phyloP scores from a whole-genome alignment of 2,329 filamentous ascomycete genomes.

The Arthrobotrys iridis region DNA sequence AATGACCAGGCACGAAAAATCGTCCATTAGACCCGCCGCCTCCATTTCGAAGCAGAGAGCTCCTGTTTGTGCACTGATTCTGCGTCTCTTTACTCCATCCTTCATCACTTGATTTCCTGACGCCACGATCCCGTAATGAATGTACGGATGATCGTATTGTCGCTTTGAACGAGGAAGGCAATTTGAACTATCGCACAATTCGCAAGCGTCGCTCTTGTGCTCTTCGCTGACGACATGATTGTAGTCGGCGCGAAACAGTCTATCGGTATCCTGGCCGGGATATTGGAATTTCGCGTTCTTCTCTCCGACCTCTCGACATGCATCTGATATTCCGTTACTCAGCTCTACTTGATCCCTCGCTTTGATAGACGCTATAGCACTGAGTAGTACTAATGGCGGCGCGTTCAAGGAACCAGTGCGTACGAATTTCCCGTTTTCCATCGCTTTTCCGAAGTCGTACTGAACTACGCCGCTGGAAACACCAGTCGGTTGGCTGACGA shows the following conservation, averaged over 20 bases:
- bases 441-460: slow-evolving; percentile 7
- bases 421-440: background rate
- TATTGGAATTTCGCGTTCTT: background rate
- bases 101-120: slow-evolving; percentile 26
- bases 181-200: background rate
- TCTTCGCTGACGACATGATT: background rate
- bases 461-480: background rate
- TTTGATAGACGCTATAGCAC: background rate
- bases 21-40: background rate
- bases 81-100: background rate
- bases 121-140: background rate
- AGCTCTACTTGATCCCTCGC: background rate
- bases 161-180: background rate
- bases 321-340: background rate
- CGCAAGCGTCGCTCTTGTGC: background rate
- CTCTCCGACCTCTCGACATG: background rate
- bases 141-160: background rate
- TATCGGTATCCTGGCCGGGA: background rate
- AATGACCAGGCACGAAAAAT: slow-evolving; percentile 5
- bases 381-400: slow-evolving; percentile 4
- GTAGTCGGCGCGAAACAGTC: background rate
- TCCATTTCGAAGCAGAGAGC: slow-evolving; percentile 15
- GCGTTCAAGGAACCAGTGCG: background rate
- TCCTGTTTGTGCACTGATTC: background rate
- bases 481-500: slow-evolving; percentile 21